These are phyloP conservation scores for Saccharomyces hybrid DNA, from an alignment of 1,139 yeast species.

Conservation along the genomic window DNA sequence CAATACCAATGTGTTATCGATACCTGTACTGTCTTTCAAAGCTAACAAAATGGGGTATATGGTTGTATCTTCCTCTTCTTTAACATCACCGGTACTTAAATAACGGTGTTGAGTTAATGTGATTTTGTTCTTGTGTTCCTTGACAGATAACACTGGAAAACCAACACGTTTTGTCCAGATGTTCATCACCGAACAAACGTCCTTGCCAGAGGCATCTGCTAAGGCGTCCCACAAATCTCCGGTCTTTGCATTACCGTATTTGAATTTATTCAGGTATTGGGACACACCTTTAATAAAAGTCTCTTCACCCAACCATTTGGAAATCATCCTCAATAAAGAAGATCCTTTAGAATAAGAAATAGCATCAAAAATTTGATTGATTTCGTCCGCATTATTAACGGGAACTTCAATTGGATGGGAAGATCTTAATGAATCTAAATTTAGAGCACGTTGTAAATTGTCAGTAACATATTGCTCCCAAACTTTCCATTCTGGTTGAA, in stretches of 20 bases:
- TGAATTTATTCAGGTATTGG: conserved; percentile 55
- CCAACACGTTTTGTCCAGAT: conserved; percentile 76
- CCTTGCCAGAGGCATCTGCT: conserved; percentile 61
- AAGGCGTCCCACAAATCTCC: conserved; percentile 74
- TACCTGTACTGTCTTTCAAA: conserved; percentile 55
- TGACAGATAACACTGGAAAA: conserved; percentile 62
- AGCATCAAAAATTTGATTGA: conserved; percentile 71
- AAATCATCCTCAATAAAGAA: conserved; percentile 64
- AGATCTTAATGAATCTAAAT: conserved; percentile 60
- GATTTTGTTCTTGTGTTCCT: conserved; percentile 39
- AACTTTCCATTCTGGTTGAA: conserved; percentile 58
- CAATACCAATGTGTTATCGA: conserved; percentile 55
- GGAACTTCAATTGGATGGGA: conserved; percentile 79
- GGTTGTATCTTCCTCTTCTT: conserved; percentile 56
- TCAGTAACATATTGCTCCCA: conserved; percentile 54
- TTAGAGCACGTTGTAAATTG: conserved; percentile 51
- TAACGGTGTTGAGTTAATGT: conserved; percentile 61
- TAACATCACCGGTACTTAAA: conserved; percentile 68
- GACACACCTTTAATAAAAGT: conserved; percentile 65
- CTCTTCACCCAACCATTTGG: conserved; percentile 60
- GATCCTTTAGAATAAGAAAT: conserved; percentile 74
- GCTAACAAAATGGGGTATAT: conserved; percentile 78
- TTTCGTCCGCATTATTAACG: conserved; percentile 63
- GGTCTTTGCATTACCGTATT: conserved; percentile 67
- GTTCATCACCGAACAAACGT: conserved; percentile 61